phyloP scores from a whole-genome alignment of 106 monocot species.

The Dactylorhiza incarnata region DNA sequence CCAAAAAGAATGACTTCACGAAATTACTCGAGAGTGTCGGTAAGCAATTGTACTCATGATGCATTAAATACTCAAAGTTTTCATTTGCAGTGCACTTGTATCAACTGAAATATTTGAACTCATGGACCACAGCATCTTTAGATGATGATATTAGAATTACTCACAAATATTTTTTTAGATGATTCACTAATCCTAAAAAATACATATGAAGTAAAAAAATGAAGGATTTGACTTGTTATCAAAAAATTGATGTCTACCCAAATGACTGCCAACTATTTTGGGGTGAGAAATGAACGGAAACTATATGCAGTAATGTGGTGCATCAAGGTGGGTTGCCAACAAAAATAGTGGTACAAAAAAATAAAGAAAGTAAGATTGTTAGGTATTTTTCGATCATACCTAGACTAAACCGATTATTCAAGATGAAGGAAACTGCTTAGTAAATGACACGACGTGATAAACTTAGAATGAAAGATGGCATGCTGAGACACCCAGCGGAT shows the following conservation, averaged over 20 bases:
- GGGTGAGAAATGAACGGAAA: background rate
- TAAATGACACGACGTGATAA: background rate
- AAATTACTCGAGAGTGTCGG: no score
- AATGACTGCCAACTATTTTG: constrained; percentile 10
- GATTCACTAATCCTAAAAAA: no score
- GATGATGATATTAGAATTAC: no score
- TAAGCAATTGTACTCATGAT: no score
- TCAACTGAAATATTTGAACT: no score
- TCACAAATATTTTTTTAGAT: no score
- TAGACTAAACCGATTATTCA: constrained; percentile 3
- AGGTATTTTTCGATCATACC: background rate
- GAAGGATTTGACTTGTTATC: no score
- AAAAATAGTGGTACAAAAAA: background rate
- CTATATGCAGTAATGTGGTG: background rate
- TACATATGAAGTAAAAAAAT: no score
- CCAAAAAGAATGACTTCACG: no score
- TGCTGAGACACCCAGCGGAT: background rate
- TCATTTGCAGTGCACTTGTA: no score
- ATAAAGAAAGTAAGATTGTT: constrained; percentile 1
- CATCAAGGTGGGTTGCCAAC: background rate
- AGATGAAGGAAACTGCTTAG: background rate
- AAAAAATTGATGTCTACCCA: constrained; percentile 5
- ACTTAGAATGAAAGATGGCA: background rate
- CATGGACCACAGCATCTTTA: no score
- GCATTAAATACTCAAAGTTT: no score